A percentile compares a stretch with the other conserved stretches of the same genome.
phyloP scores from a whole-genome alignment of 345 rosid species.

The Excoecaria agallocha region DNA sequence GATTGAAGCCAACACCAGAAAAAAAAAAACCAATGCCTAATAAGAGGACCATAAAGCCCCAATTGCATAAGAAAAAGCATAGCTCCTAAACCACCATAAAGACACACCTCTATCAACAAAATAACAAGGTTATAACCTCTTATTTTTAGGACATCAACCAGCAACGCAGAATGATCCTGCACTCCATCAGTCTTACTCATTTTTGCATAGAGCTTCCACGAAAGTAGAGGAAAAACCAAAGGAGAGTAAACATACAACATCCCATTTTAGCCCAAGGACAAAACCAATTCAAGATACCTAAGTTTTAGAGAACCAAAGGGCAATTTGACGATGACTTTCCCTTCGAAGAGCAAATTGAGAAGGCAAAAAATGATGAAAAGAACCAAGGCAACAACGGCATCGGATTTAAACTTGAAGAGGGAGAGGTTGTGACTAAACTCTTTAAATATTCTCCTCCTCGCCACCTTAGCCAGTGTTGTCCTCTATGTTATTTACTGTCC shows the following conservation, averaged over 20 bases:
- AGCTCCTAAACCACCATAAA: too few relatives aligned
- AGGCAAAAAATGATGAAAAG: constrained; percentile 87
- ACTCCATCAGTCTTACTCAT: too few relatives aligned
- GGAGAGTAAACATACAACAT: constrained; percentile 87
- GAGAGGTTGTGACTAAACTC: constrained; percentile 94
- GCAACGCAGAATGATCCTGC: too few relatives aligned
- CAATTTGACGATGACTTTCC: constrained; percentile 85
- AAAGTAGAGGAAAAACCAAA: constrained; percentile 94
- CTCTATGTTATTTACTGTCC: constrained; percentile 76
- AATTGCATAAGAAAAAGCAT: too few relatives aligned
- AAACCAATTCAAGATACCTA: constrained; percentile 84
- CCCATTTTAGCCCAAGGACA: constrained; percentile 78
- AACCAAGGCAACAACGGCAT: constrained; percentile 91
- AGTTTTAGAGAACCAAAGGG: constrained; percentile 79
- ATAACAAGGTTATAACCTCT: too few relatives aligned
- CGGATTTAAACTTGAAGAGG: constrained; percentile 98
- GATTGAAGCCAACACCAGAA: too few relatives aligned
- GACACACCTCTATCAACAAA: too few relatives aligned
- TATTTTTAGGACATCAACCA: too few relatives aligned
- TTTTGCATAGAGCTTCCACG: too few relatives aligned
- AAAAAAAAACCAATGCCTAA: too few relatives aligned
- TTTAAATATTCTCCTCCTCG: constrained; percentile 63
- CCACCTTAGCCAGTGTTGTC: constrained; percentile 43
- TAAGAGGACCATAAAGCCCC: too few relatives aligned
- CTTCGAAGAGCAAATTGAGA: constrained; percentile 86